Evolutionary conservation across 805 yeast species (phyloP), one percentile per base, ranked within the genome.

Genomic region (Hanseniaspora lindneri): DNA sequence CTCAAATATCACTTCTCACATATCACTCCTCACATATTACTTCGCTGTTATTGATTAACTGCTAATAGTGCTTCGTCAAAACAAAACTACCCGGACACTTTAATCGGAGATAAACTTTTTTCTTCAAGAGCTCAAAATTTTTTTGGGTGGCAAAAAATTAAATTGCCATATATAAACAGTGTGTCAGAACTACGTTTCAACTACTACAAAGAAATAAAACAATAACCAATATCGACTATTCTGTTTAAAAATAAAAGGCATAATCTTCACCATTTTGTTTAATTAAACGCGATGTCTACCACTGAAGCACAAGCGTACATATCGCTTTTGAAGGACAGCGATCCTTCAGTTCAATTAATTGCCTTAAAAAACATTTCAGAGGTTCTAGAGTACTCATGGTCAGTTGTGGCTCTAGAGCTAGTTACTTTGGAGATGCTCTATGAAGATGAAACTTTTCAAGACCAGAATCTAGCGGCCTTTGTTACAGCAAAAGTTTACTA

Each of bases 311-410:
- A 94, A 32, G 94, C 96, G 37, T 83, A 83, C 57, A 73, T 92
- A 65, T 95, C 97, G 34, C 75, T 92, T 54, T 72, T 92, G 60
- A 77, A 78, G 53, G 99, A 92, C 67, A 72, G 78, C 8, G 96
- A 92, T 62, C 67, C 74, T 43, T 66, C 73, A 46, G 75, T 92
- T 55, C 88, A 86, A 64, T 71, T 80, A 30, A 84, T 85, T 61
- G 98, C 97, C 17, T 73, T 92, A 60, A 70, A 80, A 50, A 79
- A 94, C 17, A 75, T 92, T 55, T 83, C 87, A 61, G 74, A 69
- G 24, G 75, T 83, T 44, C 96, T 86, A 44, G 95, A 87, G 67
- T 88, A 85, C 64, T 73, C 86, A 51, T 92, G 98, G 98, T 86
- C 98, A 2, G 97, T 92, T 69, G 83, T 92, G 51, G 94, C 98